These are phyloP conservation scores for Striga asiatica DNA, from an alignment of 257 asterid genomes.

Conservation along the genomic window DNA sequence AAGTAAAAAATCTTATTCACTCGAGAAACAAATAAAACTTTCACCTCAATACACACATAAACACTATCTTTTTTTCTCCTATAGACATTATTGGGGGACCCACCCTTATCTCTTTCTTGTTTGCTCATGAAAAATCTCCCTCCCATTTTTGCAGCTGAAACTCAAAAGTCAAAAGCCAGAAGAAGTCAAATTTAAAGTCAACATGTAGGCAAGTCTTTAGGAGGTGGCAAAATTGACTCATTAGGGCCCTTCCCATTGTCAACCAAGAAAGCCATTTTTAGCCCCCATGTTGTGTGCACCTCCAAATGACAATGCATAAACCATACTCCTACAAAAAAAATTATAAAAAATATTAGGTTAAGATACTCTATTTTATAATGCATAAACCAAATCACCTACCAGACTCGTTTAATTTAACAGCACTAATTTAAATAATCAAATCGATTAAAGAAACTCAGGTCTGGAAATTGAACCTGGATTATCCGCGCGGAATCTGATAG, in stretches of 20 bases:
- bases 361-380: no score
- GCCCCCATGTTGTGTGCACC: constrained; percentile 87
- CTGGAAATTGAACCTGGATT: constrained; percentile 39
- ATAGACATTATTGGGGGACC: no score
- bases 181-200: constrained; percentile 14
- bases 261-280: constrained; percentile 88
- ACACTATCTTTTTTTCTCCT: no score
- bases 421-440: neutral
- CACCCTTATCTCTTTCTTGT: neutral
- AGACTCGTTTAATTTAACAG: neutral
- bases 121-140: constrained; percentile 1
- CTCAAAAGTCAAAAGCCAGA: neutral
- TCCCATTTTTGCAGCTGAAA: neutral
- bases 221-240: constrained; percentile 74
- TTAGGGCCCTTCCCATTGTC: constrained; percentile 78
- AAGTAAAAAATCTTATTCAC: constrained; percentile 19
- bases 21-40: constrained; percentile 17
- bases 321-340: constrained; percentile 58
- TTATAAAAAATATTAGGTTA: no score
- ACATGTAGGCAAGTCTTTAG: constrained; percentile 70
- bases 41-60: neutral
- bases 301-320: constrained; percentile 96
- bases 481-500: constrained; percentile 51
- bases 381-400: no score
- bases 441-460: no score